Evolutionary conservation across 2,329 filamentous ascomycete genomes (phyloP).

Genomic region (Cercospora sp.): DNA sequence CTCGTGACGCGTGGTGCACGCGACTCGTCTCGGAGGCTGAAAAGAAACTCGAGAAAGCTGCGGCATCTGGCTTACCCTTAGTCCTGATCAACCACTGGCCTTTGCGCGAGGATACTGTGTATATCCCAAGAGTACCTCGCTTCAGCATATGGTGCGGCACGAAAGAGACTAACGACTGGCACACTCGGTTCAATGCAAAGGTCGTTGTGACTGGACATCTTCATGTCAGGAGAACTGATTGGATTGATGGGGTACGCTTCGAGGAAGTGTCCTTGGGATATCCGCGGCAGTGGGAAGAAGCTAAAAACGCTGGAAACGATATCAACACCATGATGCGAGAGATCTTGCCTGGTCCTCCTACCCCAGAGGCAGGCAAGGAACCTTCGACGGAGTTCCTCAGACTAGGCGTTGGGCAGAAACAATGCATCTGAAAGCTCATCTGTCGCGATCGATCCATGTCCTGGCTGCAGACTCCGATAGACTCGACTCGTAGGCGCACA

Average conservation of each 20-base stretch:
- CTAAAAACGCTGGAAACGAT: constrained; percentile 45
- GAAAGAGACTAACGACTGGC: constrained; percentile 51
- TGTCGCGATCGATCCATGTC: not conserved
- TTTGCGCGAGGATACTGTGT: constrained; percentile 48
- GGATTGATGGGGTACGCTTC: constrained; percentile 49
- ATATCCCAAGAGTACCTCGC: constrained; percentile 45
- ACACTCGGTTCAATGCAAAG: constrained; percentile 49
- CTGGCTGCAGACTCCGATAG: not conserved
- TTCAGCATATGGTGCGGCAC: constrained; percentile 53
- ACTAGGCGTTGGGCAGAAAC: constrained; percentile 20
- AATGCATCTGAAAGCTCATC: not conserved
- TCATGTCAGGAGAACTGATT: constrained; percentile 51
- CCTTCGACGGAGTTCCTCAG: constrained; percentile 32
- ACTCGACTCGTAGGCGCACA: not conserved
- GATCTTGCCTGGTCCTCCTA: constrained; percentile 46
- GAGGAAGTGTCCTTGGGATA: constrained; percentile 53
- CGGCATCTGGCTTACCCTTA: constrained; percentile 38
- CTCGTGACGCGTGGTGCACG: constrained; percentile 50
- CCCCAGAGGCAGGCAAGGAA: constrained; percentile 35
- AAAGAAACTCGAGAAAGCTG: constrained; percentile 43
- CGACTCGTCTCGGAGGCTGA: constrained; percentile 45
- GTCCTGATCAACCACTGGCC: constrained; percentile 53
- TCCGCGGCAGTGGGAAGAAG: constrained; percentile 50
- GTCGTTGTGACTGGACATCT: constrained; percentile 51
- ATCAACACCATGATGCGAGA: constrained; percentile 50